phyloP scores from a whole-genome alignment of 371 early-diverging fungal genomes.

The Blakeslea trispora region DNA sequence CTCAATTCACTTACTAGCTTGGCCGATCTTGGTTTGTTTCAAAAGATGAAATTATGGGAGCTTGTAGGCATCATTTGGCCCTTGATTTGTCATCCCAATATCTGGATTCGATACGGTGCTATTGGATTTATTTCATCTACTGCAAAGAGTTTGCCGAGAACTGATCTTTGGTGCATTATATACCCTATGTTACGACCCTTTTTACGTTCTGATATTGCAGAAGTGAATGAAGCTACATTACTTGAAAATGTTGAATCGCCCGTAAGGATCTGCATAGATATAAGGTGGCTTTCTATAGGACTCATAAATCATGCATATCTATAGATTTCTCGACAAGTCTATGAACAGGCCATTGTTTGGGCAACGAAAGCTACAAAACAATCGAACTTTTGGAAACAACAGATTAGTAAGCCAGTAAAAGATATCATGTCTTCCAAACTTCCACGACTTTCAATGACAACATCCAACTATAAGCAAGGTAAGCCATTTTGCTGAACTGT shows the following conservation, averaged over 20 bases:
- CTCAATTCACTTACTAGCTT: constrained; percentile 80
- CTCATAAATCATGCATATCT: no score
- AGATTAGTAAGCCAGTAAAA: constrained; percentile 17
- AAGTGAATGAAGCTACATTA: constrained; percentile 62
- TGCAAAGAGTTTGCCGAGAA: constrained; percentile 64
- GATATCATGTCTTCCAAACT: neutral
- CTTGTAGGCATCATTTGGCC: constrained; percentile 70
- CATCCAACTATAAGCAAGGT: constrained; percentile 2
- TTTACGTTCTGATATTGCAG: constrained; percentile 64
- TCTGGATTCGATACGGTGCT: constrained; percentile 81
- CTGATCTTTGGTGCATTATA: constrained; percentile 80
- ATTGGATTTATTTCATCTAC: constrained; percentile 75
- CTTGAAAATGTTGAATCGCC: constrained; percentile 70
- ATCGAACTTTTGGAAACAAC: constrained; percentile 60
- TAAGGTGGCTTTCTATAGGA: no score
- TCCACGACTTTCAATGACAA: neutral
- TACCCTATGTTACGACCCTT: constrained; percentile 77
- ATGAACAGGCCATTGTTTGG: constrained; percentile 64
- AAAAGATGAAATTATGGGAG: constrained; percentile 79
- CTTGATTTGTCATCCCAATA: constrained; percentile 80
- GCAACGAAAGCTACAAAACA: constrained; percentile 54
- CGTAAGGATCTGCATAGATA: constrained; percentile 46
- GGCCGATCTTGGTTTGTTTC: constrained; percentile 82
- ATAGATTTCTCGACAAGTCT: constrained; percentile 58
- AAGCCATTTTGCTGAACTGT: no score